Conservation (phyloP, 345 rosid genomes). For the Rhizophora mangle region DNA sequence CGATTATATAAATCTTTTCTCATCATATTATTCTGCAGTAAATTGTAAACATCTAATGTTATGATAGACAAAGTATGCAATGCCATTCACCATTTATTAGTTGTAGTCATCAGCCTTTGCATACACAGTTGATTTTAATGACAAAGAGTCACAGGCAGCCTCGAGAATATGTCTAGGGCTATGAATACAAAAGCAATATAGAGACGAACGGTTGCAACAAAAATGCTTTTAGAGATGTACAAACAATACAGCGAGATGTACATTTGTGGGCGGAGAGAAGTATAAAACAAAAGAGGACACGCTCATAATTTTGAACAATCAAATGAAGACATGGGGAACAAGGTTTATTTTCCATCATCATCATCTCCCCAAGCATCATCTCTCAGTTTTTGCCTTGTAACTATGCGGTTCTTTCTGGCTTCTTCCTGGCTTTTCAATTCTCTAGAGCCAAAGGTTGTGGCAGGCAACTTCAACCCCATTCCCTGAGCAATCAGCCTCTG, state of each 20-base stretch:
- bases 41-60: too few species aligned
- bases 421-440: slow-evolving; percentile 79
- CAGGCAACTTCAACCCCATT: slow-evolving; percentile 80
- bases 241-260: too few species aligned
- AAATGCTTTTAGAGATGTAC: too few species aligned
- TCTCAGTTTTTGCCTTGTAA: slow-evolving; percentile 65
- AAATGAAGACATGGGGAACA: not conserved
- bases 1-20: too few species aligned
- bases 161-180: slow-evolving; percentile 3
- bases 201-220: too few species aligned
- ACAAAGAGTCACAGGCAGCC: not conserved
- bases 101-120: slow-evolving; percentile 5
- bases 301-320: not conserved
- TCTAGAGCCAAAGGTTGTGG: slow-evolving; percentile 51
- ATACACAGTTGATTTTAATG: not conserved
- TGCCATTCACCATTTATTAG: too few species aligned
- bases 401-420: slow-evolving; percentile 73
- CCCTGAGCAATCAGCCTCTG: slow-evolving; percentile 86
- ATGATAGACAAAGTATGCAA: too few species aligned
- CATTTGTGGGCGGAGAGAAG: too few species aligned
- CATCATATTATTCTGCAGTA: too few species aligned
- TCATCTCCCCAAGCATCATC: slow-evolving; percentile 88
- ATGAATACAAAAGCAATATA: too few species aligned
- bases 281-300: not conserved
- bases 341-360: not conserved